Conservation (phyloP, 345 rosid species). For the Crucihimalaya himalaica region DNA sequence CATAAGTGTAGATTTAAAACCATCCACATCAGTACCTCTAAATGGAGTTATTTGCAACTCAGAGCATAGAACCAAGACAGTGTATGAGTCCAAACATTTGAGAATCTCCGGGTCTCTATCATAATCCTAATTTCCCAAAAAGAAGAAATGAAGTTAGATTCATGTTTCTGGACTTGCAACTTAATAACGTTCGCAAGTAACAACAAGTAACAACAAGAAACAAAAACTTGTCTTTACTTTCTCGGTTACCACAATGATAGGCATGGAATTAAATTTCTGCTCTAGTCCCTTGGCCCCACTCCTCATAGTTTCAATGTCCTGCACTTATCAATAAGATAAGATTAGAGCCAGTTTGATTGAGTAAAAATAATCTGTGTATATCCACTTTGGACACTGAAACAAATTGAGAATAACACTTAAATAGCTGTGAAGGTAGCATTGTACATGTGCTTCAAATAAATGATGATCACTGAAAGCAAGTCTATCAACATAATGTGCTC, state of each 20-base stretch:
- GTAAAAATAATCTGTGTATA: background rate
- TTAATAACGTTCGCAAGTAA: background rate
- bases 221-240: conserved; percentile 48
- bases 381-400: background rate
- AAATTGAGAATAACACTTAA: background rate
- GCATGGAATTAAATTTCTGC: conserved; percentile 48
- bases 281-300: conserved; percentile 53
- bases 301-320: conserved; percentile 63
- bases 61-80: conserved; percentile 63
- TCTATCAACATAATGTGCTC: conserved; percentile 56
- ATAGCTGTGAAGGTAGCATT: background rate
- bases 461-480: conserved; percentile 83
- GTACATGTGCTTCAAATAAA: conserved; percentile 53
- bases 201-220: conserved; percentile 8
- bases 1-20: conserved; percentile 49
- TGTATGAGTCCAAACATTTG: conserved; percentile 49
- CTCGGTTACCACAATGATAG: conserved; percentile 67
- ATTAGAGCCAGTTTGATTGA: background rate
- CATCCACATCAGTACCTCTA: conserved; percentile 41
- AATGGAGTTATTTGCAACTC: conserved; percentile 50
- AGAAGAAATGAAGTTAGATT: conserved; percentile 7
- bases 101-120: conserved; percentile 73
- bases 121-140: conserved; percentile 56
- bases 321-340: conserved; percentile 12
- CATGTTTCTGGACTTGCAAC: conserved; percentile 11